Base-by-base conservation (phyloP, 495 filamentous ascomycete genomes). In the Trichoderma asperelloides region DNA sequence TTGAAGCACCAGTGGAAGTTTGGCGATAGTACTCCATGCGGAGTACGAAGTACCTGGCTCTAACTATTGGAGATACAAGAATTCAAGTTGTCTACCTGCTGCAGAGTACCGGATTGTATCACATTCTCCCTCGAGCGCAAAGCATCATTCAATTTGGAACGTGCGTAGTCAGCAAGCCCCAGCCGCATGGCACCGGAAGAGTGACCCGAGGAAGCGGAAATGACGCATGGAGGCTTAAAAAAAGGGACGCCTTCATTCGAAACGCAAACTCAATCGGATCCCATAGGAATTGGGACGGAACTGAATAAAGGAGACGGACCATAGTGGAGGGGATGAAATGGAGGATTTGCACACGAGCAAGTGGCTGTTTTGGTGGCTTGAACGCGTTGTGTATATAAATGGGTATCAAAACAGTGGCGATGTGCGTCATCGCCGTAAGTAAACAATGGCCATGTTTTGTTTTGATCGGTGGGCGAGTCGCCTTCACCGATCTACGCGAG, bases 381-480 rank as follows among this genome's bases (percentile, higher is more conserved):
- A 55, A 9, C 49, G 49, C 49, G 49, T 21, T n/a, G 49, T 55
- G n/a, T 25, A 21, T 0, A 15, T 18, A 18, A 18, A 45, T 15
- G 23, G 49, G 4, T 2, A 57, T 23, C 49, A 57, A 60, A 60
- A 60, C 55, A 60, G 55, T 60, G 55, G 55, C 55, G 25, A 60
- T 25, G 21, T 21, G 55, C 23, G 47, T n/a, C n/a, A n/a, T n/a
- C n/a, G n/a, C n/a, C n/a, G n/a, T 15, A 55, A 55, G 25, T 28
- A 60, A 60, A 60, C 55, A 60, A 60, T 60, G 55, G 25, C 27
- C 2, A 11, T 60, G 55, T 60, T 37, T 30, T 60, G 55, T 60
- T 60, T 30, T 60, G 25, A 30, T 30, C 25, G 55, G n/a, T 51
- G 47, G 16, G 23, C 25, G 55, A 60, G 55, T 55, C 49, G n/a